Base-by-base conservation (phyloP, 1,139 yeast genomes). In the Geotrichum siamense region DNA sequence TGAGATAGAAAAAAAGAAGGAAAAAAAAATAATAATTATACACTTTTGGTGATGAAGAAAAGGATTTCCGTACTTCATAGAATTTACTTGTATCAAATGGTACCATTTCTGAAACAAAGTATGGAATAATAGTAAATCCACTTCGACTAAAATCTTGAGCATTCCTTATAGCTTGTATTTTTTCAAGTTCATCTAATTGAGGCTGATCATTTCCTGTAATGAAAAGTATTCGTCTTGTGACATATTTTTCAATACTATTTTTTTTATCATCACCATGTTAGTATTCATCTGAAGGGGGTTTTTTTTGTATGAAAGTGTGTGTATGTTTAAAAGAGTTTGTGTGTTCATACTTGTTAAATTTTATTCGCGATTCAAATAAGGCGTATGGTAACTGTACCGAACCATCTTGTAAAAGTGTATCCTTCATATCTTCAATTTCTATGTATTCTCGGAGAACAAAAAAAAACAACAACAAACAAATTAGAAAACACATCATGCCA, bases 201-300 rank as follows among this genome's bases (percentile, higher is more conserved):
- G 86, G 86, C 25, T 60, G 57, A 51, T 77, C 83, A 51, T 76
- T 71, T 54, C 78, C 78, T 0, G 85, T 78, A 50, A 80, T 72
- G n/a, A 78, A 53, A 47, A 79, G 71, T 1, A 79, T 57, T 45
- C 69, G 51, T 26, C 65, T 54, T 12, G 55, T 51, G 25, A 51
- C 32, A 41, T 51, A 49, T 5, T 48, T 49, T 6, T 53, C 46
- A 12, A 56, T 53, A 16, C 44, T 48, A 32, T 43, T 31, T 30
- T 41, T 44, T 42, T 56, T 55, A 10, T 54, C 56, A 5, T 55
- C n/a, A n/a, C n/a, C n/a, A n/a, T n/a, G n/a, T n/a, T n/a, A n/a
- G n/a, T n/a, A n/a, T n/a, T n/a, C n/a, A n/a, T n/a, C n/a, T n/a
- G n/a, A n/a, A n/a, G n/a, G n/a, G n/a, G n/a, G n/a, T n/a, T n/a